Conservation (phyloP, 352 stramenopile species). For the Pythium scleroteichum region DNA sequence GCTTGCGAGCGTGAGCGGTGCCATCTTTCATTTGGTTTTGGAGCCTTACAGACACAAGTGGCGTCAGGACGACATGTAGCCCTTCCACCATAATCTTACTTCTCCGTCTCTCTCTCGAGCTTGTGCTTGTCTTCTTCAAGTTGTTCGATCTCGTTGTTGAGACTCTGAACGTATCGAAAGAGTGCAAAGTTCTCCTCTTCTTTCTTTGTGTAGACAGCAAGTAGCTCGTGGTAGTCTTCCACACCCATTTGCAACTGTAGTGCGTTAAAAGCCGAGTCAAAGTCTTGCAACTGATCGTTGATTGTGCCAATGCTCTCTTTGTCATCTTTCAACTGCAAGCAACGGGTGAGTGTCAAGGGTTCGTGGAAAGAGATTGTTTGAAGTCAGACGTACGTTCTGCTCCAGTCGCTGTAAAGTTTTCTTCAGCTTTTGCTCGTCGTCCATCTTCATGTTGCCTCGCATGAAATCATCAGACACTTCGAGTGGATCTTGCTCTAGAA, state of each 20-base stretch:
- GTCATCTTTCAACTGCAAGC: constrained; percentile 73
- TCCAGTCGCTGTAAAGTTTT: constrained; percentile 64
- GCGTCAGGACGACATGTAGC: neutral
- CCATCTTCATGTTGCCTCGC: constrained; percentile 72
- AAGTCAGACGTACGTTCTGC: constrained; percentile 33
- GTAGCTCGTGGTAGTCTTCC: constrained; percentile 60
- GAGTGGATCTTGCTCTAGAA: constrained; percentile 69
- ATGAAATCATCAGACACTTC: constrained; percentile 71
- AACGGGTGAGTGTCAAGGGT: too few relatives aligned
- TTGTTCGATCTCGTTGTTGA: constrained; percentile 80
- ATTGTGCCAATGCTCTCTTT: constrained; percentile 68
- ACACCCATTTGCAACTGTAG: constrained; percentile 69
- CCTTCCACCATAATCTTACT: constrained; percentile 27
- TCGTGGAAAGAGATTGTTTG: neutral
- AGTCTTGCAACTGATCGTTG: constrained; percentile 73
- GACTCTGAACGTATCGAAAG: constrained; percentile 78
- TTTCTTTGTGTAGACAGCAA: constrained; percentile 63
- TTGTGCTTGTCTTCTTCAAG: constrained; percentile 76
- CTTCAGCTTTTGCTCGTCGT: constrained; percentile 78
- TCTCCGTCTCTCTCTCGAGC: constrained; percentile 60
- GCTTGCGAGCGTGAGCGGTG: constrained; percentile 62
- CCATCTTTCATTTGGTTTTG: constrained; percentile 67
- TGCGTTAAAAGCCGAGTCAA: constrained; percentile 61
- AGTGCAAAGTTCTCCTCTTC: constrained; percentile 83
- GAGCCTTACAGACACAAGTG: constrained; percentile 27